Conservation (phyloP, 179 eudicot species). For the Silene coronaria region DNA sequence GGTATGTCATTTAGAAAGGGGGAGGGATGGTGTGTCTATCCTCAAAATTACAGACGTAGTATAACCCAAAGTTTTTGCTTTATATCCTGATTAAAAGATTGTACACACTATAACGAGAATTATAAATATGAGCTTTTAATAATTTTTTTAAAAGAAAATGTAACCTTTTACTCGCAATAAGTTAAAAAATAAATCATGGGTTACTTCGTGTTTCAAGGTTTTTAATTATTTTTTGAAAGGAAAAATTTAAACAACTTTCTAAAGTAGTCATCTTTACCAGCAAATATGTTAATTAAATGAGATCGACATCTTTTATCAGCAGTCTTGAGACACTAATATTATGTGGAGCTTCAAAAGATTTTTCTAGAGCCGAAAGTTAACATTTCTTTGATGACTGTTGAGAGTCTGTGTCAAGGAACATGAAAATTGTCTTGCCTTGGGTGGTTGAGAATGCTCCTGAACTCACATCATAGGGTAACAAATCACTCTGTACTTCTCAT, state of each 20-base stretch:
- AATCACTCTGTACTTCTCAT: neutral
- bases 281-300: neutral
- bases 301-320: neutral
- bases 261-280: neutral
- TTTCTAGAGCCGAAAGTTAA: conserved; percentile 3
- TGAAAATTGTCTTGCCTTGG: neutral
- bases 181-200: too few relatives aligned
- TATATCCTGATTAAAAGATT: neutral
- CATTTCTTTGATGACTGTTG: neutral
- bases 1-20: too few relatives aligned
- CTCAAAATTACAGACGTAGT: too few relatives aligned
- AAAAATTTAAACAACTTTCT: neutral
- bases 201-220: neutral
- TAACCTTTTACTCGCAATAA: too few relatives aligned
- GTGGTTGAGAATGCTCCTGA: conserved; percentile 9
- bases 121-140: too few relatives aligned
- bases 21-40: too few relatives aligned
- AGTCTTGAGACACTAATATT: neutral
- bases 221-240: neutral
- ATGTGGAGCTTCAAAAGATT: neutral
- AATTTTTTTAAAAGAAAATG: too few relatives aligned
- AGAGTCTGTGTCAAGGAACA: conserved; percentile 2
- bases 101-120: neutral
- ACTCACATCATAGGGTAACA: conserved; percentile 10
- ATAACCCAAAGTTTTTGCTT: neutral